phyloP scores from a whole-genome alignment of 768 basidiomycete species.

The Pisolithus microcarpus region DNA sequence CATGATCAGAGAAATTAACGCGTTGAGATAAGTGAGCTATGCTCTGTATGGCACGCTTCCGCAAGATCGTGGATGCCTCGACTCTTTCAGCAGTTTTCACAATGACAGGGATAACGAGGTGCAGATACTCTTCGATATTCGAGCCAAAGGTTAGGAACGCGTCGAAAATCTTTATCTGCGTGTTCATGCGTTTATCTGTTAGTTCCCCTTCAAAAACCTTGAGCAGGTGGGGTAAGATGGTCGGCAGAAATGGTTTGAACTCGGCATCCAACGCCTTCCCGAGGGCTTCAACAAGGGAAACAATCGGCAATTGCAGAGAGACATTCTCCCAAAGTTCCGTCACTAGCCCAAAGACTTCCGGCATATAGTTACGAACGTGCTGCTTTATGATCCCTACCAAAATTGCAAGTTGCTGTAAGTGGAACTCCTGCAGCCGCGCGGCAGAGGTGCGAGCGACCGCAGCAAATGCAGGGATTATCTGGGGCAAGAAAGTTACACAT shows the following conservation, averaged over 20 bases:
- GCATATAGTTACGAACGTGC: slow-evolving; percentile 88
- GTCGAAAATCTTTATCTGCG: slow-evolving; percentile 88
- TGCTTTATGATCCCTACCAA: slow-evolving; percentile 95
- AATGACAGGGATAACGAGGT: slow-evolving; percentile 92
- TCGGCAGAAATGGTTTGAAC: slow-evolving; percentile 92
- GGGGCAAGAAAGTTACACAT: slow-evolving; percentile 91
- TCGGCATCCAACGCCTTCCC: slow-evolving; percentile 94
- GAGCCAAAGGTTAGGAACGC: slow-evolving; percentile 93
- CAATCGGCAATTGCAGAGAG: slow-evolving; percentile 82
- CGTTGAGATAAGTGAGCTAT: slow-evolving; percentile 85
- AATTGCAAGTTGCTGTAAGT: slow-evolving; percentile 91
- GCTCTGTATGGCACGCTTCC: slow-evolving; percentile 85
- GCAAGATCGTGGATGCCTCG: slow-evolving; percentile 64
- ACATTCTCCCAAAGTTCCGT: slow-evolving; percentile 86
- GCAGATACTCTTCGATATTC: slow-evolving; percentile 96
- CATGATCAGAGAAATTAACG: slow-evolving; percentile 97
- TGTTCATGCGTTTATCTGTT: slow-evolving; percentile 67
- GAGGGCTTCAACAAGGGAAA: slow-evolving; percentile 85
- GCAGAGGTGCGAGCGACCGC: slow-evolving; percentile 76
- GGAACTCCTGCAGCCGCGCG: slow-evolving; percentile 83
- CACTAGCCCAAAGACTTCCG: slow-evolving; percentile 77
- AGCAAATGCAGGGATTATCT: slow-evolving; percentile 95
- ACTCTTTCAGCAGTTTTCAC: slow-evolving; percentile 83
- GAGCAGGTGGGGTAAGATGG: slow-evolving; percentile 80
- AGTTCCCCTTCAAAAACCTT: slow-evolving; percentile 88